phyloP scores from a whole-genome alignment of 371 early-diverging fungal genomes.

The Mortierella sp. region DNA sequence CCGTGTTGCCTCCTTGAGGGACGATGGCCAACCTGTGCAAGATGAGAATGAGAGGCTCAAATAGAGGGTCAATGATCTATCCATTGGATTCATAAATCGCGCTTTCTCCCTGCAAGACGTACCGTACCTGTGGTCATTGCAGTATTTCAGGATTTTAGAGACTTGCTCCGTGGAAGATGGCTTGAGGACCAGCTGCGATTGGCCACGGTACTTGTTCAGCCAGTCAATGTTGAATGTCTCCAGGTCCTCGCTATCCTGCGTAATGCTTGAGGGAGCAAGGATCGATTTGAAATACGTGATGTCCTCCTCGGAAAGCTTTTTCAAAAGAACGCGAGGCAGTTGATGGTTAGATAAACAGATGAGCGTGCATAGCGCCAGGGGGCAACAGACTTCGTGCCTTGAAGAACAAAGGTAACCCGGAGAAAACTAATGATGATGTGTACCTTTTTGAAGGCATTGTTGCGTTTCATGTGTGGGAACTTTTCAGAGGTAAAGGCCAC shows the following conservation, averaged over 20 bases:
- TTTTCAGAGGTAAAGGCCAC: conserved; percentile 27
- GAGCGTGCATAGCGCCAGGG: no score
- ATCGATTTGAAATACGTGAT: conserved; percentile 72
- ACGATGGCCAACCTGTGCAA: conserved; percentile 84
- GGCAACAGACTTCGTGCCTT: neutral
- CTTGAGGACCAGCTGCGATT: conserved; percentile 84
- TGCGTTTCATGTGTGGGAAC: conserved; percentile 55
- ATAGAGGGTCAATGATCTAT: neutral
- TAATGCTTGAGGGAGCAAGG: conserved; percentile 62
- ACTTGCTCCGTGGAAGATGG: conserved; percentile 93
- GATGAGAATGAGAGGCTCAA: neutral
- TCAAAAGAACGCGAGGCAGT: neutral
- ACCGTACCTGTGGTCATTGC: conserved; percentile 79
- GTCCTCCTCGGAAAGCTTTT: conserved; percentile 67
- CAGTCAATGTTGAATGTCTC: conserved; percentile 88
- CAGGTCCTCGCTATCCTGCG: conserved; percentile 68
- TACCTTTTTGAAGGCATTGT: conserved; percentile 70
- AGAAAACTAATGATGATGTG: neutral
- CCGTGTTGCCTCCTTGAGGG: conserved; percentile 98
- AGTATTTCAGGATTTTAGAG: conserved; percentile 87
- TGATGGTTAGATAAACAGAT: neutral
- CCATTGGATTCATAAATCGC: neutral
- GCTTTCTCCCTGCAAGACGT: neutral
- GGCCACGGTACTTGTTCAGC: conserved; percentile 93
- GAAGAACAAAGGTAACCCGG: neutral